These are phyloP conservation scores for Huntiella abstrusa DNA, from an alignment of 2,329 filamentous ascomycete species.

Conservation along the genomic window DNA sequence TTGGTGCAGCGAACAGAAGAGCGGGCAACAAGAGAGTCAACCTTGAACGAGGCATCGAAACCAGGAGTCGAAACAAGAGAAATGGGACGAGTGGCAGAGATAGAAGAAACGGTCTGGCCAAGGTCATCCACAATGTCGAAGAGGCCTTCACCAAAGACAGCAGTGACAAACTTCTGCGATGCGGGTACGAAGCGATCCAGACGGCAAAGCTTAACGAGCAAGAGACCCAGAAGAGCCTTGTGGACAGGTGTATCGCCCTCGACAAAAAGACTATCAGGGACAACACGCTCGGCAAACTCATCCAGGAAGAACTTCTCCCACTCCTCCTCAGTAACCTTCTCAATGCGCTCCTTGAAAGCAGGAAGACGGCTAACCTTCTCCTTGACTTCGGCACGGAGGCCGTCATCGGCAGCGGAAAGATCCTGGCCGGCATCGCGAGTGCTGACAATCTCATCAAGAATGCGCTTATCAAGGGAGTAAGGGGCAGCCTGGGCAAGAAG, in stretches of 20 bases:
- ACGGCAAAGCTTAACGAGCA: conserved; percentile 86
- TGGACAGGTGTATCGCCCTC: conserved; percentile 41
- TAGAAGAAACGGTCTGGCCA: conserved; percentile 65
- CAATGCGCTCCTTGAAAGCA: conserved; percentile 54
- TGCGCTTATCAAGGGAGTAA: conserved; percentile 77
- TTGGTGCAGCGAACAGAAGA: conserved; percentile 72
- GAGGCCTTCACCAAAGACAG: conserved; percentile 67
- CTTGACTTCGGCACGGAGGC: conserved; percentile 44
- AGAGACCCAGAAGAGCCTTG: conserved; percentile 60
- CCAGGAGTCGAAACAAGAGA: conserved; percentile 86
- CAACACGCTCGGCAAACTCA: conserved; percentile 68
- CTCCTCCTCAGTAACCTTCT: conserved; percentile 37
- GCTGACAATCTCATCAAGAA: conserved; percentile 77
- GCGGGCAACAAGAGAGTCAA: conserved; percentile 81
- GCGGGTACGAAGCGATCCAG: conserved; percentile 88
- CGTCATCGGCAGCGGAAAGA: conserved; percentile 31
- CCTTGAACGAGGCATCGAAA: conserved; percentile 98
- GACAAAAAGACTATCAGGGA: conserved; percentile 55
- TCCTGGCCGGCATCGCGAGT: conserved; percentile 57
- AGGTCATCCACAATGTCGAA: conserved; percentile 77
- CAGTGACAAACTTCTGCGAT: conserved; percentile 73
- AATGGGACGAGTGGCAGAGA: conserved; percentile 68
- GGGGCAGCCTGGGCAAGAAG: conserved; percentile 90
- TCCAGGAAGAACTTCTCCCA: conserved; percentile 75
- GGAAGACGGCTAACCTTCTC: conserved; percentile 47